Evolutionary conservation across 139 green algal genomes (phyloP).

Genomic region (Chlamydomonas sphaeroides): DNA sequence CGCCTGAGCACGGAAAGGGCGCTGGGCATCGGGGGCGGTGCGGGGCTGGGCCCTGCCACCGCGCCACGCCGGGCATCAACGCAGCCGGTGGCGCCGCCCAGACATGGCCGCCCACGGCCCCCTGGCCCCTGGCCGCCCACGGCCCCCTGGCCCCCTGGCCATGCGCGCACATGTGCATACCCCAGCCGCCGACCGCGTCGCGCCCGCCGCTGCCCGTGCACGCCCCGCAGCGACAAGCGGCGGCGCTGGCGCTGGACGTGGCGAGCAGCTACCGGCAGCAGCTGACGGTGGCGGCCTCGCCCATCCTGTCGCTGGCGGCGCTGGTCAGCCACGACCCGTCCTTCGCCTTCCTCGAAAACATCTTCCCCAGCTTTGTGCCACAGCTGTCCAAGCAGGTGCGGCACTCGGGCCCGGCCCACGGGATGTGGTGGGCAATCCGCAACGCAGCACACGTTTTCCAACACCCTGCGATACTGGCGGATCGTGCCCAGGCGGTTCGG

Average conservation of each 20-base stretch:
- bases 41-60: no score
- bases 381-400: conserved; percentile 6
- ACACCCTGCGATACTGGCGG: no score
- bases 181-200: not conserved
- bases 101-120: no score
- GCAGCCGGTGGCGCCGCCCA: no score
- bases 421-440: not conserved
- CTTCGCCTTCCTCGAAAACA: not conserved
- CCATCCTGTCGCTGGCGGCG: not conserved
- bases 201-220: not conserved
- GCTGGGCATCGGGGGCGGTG: no score
- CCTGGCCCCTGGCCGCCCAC: no score
- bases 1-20: no score
- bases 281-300: not conserved
- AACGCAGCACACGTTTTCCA: not conserved
- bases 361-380: not conserved
- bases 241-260: not conserved
- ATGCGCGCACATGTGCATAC: no score
- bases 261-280: not conserved
- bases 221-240: no score
- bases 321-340: not conserved
- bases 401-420: not conserved
- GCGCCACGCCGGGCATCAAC: no score
- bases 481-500: no score
- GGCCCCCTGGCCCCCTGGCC: no score